phyloP scores from a whole-genome alignment of 768 basidiomycete species.

The Rhodotorula sphaerocarpa region DNA sequence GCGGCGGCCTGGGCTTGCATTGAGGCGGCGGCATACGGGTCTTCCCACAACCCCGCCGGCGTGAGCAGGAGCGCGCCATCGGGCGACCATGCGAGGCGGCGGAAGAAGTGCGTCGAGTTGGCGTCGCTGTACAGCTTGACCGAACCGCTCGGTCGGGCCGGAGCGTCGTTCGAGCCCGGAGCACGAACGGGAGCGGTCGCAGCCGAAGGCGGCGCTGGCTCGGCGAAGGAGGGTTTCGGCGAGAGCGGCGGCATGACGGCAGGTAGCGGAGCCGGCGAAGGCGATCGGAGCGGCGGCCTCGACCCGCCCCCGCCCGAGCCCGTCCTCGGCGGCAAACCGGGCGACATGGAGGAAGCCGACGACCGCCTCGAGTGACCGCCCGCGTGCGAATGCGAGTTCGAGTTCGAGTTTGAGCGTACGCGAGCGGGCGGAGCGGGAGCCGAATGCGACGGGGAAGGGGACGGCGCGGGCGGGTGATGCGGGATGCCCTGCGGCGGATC shows the following conservation, averaged over 20 bases:
- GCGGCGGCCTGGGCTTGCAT: not conserved
- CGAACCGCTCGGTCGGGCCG: conserved; percentile 48
- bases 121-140: conserved; percentile 91
- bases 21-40: conserved; percentile 54
- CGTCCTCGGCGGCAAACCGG: conserved; percentile 37
- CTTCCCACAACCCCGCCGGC: conserved; percentile 94
- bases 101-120: conserved; percentile 88
- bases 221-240: conserved; percentile 1
- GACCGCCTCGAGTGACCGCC: conserved; percentile 11
- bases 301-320: not conserved
- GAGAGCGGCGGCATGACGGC: conserved; percentile 53
- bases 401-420: no score
- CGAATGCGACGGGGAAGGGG: no score
- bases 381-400: not conserved
- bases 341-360: not conserved
- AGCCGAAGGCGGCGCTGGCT: not conserved
- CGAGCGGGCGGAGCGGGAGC: no score
- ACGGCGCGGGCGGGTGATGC: conserved; percentile 7
- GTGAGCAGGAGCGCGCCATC: conserved; percentile 89
- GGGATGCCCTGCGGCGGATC: conserved; percentile 26
- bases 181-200: not conserved
- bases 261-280: conserved; percentile 67
- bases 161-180: not conserved
- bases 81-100: conserved; percentile 84
- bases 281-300: conserved; percentile 10